Base-by-base conservation (phyloP, 306 rosid genomes). In the Parietaria judaica region DNA sequence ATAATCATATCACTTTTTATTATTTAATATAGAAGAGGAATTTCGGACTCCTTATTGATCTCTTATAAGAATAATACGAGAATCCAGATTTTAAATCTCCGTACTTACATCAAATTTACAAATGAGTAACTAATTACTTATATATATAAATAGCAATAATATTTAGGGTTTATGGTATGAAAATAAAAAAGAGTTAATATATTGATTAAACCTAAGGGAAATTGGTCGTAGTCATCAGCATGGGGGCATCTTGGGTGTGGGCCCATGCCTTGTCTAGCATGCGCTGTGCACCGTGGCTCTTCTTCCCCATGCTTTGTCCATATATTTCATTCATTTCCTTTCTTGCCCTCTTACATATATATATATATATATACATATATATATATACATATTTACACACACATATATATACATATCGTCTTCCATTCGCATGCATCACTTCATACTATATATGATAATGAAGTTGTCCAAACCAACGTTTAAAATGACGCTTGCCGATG, bases 191-290 rank as follows among this genome's bases (percentile, higher is more conserved):
- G 12, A 35, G 13, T 36, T 45, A 49, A 48, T 35, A 10, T 31
- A 61, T 62, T 17, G 65, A 44, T 60, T 60, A 46, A 62, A 77
- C 46, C 31, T 23, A 1, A 23, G 31, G 31, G 61, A 56, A 66
- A 64, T 71, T 17, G 68, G 61, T 50, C 62, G 74, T 49, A 51
- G 65, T 68, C 69, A 69, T 70, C 60, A 77, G 74, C 81, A 74
- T 74, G 79, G 76, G 48, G 45, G 54, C 58, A 59, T 63, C 68
- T 58, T 45, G 47, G 70, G 70, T 70, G 74, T 68, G 97, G 97
- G 86, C 74, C 97, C 84, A 41, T 56, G 74, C 71, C 66, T 66
- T 85, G 96, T 85, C 96, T 82, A 80, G 96, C 97, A 84, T 83
- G 96, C 95, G 84, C 64, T 72, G 75, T 72, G 74, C 57, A 50